Evolutionary conservation across 1,284 basidiomycete genomes (phyloP), one percentile per base, ranked within the genome.

Genomic region (Irpex sp.): DNA sequence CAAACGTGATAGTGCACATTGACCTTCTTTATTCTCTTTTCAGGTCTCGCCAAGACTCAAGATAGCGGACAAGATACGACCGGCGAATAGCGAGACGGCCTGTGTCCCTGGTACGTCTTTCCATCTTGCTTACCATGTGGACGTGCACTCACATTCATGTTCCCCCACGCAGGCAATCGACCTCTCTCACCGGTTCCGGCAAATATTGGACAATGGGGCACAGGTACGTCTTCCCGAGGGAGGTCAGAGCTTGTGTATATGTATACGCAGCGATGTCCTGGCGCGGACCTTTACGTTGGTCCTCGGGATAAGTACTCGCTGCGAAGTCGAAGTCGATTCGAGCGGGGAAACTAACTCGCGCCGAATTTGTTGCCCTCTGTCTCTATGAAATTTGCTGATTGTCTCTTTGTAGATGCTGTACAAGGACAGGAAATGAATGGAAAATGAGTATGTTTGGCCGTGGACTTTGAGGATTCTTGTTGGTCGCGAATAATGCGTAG

Each of bases 211-310:
- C 39, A 43, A 43, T n/a, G 39, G 39, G 15, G 26, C 39, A 19
- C 49, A 59, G 26, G 47, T 49, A 50, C 43, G n/a, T 61, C 26
- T 26, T 26, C 60, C 60, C 46, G 60, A 36, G 60, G 60, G 39
- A 61, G 60, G 60, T 54, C 60, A 50, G 33, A 17, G 49, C 39
- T n/a, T n/a, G 53, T 4, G n/a, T 54, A 26, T 26, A 26, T 9
- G 21, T 46, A 21, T 39, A 21, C 53, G 26, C 26, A 26, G 26
- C 3, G 26, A 26, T 57, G 51, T 61, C 60, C 60, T 61, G 53
- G 39, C 60, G 60, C 60, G 55, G 60, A 61, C 60, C 60, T 61
- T 57, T 61, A 31, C 60, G 60, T 61, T 59, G 60, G 60, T 61
- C 60, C 60, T 57, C 60, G 35, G 60, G 60, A 61, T 61, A 33